Evolutionary conservation across 2,329 filamentous ascomycete genomes (phyloP), one percentile per base, ranked within the genome.

Genomic region (Botrytis fabae): DNA sequence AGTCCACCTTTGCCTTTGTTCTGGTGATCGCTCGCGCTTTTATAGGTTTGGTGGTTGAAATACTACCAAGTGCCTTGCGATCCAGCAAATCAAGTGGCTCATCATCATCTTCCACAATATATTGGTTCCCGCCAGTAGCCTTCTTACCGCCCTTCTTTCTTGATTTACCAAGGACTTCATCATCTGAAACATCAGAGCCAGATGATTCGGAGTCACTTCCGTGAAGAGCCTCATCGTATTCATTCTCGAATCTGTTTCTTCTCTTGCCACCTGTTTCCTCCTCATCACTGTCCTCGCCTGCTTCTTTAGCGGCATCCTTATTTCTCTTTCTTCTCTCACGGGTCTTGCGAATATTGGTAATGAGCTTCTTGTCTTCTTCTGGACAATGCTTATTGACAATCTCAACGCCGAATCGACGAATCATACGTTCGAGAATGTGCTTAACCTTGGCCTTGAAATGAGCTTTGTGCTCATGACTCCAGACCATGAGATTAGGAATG

Each of bases 381-480:
- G 95, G 95, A 73, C 93, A 95, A 81, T 93, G 86, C 76, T 89
- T 89, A 83, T 96, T 93, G 20, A 99, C 89, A 44, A 89, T 83
- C 2, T 95, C 92, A 63, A 92, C 92, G 65, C 96, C 95, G 80
- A 98, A 98, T 73, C 95, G 90, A 65, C 95, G 90, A 35, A 98
- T 92, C 88, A 98, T 94, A 70, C 96, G 90, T 84, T 99, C 96
- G 25, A 99, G 85, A 76, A 99, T 98, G 80, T 98, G 95, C 89
- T 98, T 98, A 78, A 99, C 95, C 85, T 98, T 99, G 68, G 93
- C 91, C 80, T 95, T 94, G 85, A 99, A 96, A 81, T 97, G 94
- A 20, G 94, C 94, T 85, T 98, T 98, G 86, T 99, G 97, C 83
- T 99, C 96, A 82, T 98, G 94, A 81, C 93, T 95, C 95, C 96